Percentiles rank a stretch among this genome's conserved stretches.
Evolutionary conservation across 257 asterid genomes (phyloP).

Genomic region (Cinchona pubescens): DNA sequence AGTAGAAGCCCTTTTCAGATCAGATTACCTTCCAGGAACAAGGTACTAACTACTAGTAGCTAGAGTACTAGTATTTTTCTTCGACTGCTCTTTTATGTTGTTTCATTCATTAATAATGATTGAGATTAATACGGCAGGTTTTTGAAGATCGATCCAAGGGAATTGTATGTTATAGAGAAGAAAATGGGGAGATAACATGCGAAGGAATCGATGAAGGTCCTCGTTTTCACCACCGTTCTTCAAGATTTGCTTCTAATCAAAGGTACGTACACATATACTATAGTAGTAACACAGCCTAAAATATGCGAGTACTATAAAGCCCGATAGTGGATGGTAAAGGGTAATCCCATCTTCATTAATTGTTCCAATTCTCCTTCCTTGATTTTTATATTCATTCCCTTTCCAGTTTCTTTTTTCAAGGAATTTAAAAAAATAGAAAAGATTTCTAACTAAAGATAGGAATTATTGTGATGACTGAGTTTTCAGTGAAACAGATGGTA

Average conservation of each 20-base stretch:
- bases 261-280: too few species aligned
- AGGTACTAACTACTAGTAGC: too few species aligned
- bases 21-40: constrained; percentile 39
- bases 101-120: not conserved
- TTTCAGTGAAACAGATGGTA: constrained; percentile 44
- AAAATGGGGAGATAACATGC: constrained; percentile 56
- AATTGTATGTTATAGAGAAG: constrained; percentile 56
- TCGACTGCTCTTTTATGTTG: not conserved
- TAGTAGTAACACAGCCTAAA: not conserved
- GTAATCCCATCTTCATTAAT: too few species aligned
- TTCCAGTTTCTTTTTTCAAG: too few species aligned
- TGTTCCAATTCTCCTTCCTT: too few species aligned
- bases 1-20: constrained; percentile 25
- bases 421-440: too few species aligned
- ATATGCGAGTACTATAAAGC: too few species aligned
- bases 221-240: constrained; percentile 38
- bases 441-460: not conserved
- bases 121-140: constrained; percentile 35
- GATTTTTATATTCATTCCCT: too few species aligned
- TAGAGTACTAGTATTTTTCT: too few species aligned
- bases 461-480: not conserved
- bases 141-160: constrained; percentile 57
- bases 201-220: constrained; percentile 78
- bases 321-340: too few species aligned
- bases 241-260: constrained; percentile 29